These are phyloP conservation scores for Cercophora sp. DNA, from an alignment of 495 filamentous ascomycete genomes.

Conservation along the genomic window DNA sequence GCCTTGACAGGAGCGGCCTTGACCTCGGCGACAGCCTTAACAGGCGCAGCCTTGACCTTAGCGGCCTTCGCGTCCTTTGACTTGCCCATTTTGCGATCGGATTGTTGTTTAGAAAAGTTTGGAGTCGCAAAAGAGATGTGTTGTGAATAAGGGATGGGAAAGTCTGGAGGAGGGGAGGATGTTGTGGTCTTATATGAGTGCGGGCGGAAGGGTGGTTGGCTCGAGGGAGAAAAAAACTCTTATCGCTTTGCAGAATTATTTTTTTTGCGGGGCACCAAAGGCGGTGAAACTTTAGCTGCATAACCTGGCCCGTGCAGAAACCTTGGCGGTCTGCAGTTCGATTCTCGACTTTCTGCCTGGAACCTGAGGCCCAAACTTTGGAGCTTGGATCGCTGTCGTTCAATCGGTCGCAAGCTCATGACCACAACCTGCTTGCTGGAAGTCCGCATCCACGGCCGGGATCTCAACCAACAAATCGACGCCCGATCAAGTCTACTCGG, in stretches of 20 bases:
- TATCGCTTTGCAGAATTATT: slow-evolving; percentile 14
- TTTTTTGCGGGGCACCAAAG: slow-evolving; percentile 15
- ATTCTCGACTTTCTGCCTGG: background rate
- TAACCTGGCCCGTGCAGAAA: background rate
- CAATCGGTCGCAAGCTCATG: background rate
- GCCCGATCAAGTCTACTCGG: slow-evolving; percentile 5
- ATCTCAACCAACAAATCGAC: no score
- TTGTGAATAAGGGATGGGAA: slow-evolving; percentile 14
- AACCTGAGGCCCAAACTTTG: slow-evolving; percentile 1
- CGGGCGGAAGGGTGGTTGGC: slow-evolving; percentile 18
- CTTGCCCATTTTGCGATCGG: slow-evolving; percentile 50
- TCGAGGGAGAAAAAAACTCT: slow-evolving; percentile 22
- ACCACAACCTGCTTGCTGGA: background rate
- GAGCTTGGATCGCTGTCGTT: slow-evolving; percentile 1
- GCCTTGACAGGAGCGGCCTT: slow-evolving; percentile 45
- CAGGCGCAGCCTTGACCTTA: slow-evolving; percentile 41
- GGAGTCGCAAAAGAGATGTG: slow-evolving; percentile 17
- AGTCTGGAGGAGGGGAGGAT: background rate
- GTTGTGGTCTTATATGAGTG: slow-evolving; percentile 11
- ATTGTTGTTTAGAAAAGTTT: background rate
- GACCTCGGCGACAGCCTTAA: slow-evolving; percentile 39
- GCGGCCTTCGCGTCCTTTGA: slow-evolving; percentile 46
- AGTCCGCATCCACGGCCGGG: background rate
- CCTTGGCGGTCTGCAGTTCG: background rate
- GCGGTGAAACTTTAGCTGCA: slow-evolving; percentile 6